Conservation (phyloP, 2,329 filamentous ascomycete genomes). For the Colletotrichum endophyticum region DNA sequence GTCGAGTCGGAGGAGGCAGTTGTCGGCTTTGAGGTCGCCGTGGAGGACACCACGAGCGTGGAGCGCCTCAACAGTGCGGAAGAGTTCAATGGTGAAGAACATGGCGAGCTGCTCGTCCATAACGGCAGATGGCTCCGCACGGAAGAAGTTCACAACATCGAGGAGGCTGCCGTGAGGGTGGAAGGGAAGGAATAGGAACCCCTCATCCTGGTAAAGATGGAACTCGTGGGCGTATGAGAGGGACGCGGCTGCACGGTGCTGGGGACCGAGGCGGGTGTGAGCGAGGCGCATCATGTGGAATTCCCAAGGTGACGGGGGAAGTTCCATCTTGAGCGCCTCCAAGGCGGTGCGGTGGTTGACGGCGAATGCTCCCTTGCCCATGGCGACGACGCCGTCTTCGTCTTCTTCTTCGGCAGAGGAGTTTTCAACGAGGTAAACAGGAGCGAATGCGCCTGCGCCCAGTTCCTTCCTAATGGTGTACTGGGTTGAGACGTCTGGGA, state of each 20-base stretch:
- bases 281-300: constrained; percentile 93
- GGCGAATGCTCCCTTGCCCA: constrained; percentile 69
- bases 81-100: constrained; percentile 92
- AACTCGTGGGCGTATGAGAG: constrained; percentile 86
- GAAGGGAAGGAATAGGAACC: constrained; percentile 86
- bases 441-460: constrained; percentile 91
- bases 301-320: constrained; percentile 88
- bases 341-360: constrained; percentile 61
- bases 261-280: constrained; percentile 75
- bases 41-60: constrained; percentile 83
- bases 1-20: constrained; percentile 88
- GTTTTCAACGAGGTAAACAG: constrained; percentile 89
- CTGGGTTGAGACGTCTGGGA: constrained; percentile 66
- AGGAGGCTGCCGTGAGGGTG: constrained; percentile 90
- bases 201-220: constrained; percentile 90
- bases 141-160: constrained; percentile 90
- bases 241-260: constrained; percentile 74
- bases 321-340: constrained; percentile 95
- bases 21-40: constrained; percentile 94
- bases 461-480: constrained; percentile 87
- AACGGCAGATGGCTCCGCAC: constrained; percentile 71
- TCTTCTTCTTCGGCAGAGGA: constrained; percentile 54
- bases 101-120: constrained; percentile 93
- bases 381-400: constrained; percentile 50
- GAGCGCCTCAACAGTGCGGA: constrained; percentile 87